A percentile compares a stretch with the other conserved stretches of the same genome.
phyloP scores from a whole-genome alignment of 2,329 filamentous ascomycete genomes.

The Cercospora sp. region DNA sequence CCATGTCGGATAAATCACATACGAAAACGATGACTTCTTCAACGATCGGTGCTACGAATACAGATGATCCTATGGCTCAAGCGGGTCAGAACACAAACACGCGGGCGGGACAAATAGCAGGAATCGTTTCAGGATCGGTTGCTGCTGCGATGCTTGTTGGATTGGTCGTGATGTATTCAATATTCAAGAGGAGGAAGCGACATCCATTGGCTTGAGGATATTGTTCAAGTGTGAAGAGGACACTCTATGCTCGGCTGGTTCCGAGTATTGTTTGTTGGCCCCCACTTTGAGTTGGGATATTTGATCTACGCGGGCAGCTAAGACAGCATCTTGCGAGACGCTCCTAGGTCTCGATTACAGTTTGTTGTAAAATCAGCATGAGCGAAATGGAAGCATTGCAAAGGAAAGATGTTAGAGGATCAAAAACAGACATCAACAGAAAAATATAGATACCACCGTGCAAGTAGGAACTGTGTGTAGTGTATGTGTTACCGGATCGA shows the following conservation, averaged over 20 bases:
- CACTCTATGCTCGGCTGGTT: background rate
- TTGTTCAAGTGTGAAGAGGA: background rate
- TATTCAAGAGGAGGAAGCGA: background rate
- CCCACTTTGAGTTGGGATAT: background rate
- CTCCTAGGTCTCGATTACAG: background rate
- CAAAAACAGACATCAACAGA: background rate
- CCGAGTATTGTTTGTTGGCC: background rate
- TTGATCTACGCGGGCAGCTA: background rate
- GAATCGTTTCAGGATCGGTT: constrained; percentile 1
- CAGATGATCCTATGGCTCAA: background rate
- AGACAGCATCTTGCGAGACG: background rate
- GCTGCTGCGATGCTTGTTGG: constrained; percentile 1
- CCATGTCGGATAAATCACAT: background rate
- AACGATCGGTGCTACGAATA: no score
- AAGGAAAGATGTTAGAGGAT: background rate
- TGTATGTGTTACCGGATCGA: background rate
- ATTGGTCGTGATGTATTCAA: background rate
- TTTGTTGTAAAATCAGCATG: background rate
- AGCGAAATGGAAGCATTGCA: background rate
- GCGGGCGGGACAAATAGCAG: background rate
- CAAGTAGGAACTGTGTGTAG: background rate
- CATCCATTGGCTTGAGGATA: background rate
- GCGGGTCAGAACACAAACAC: constrained; percentile 5
- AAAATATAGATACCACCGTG: background rate
- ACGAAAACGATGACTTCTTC: background rate